Conservation (phyloP, 176 grass and related monocot genomes). For the Typha latifolia region DNA sequence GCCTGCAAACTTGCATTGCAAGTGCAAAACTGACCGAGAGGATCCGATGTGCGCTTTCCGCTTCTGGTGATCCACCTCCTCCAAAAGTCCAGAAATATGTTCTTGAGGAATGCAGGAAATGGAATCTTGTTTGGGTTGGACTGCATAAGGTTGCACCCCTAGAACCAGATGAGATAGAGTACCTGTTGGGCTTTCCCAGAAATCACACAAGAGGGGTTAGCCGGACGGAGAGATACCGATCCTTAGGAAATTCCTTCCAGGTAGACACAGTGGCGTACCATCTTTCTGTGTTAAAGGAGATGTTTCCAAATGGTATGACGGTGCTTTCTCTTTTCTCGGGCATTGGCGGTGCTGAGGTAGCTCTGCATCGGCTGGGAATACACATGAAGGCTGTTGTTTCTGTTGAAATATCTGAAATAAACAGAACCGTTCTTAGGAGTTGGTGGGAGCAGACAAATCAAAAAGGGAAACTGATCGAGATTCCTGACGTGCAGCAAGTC, state of each 20-base stretch:
- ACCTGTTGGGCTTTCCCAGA: constrained; percentile 59
- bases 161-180: constrained; percentile 80
- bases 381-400: constrained; percentile 54
- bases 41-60: constrained; percentile 30
- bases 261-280: constrained; percentile 79
- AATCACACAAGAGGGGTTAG: constrained; percentile 73
- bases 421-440: constrained; percentile 47
- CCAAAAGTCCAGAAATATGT: constrained; percentile 37
- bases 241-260: constrained; percentile 83
- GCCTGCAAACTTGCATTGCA: constrained; percentile 56
- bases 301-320: constrained; percentile 66
- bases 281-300: constrained; percentile 48
- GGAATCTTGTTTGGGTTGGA: constrained; percentile 85
- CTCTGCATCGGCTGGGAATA: constrained; percentile 70
- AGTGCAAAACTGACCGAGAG: constrained; percentile 47
- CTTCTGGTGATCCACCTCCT: constrained; percentile 25
- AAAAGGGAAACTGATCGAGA: constrained; percentile 47
- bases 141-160: constrained; percentile 61
- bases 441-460: constrained; percentile 86
- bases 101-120: constrained; percentile 56
- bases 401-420: constrained; percentile 63
- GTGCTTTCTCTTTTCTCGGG: constrained; percentile 72
- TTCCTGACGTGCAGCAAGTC: constrained; percentile 45
- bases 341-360: constrained; percentile 96
- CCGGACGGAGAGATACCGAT: constrained; percentile 56